phyloP scores from a whole-genome alignment of 2,329 filamentous ascomycete genomes.

The Colletotrichum eremochloae region DNA sequence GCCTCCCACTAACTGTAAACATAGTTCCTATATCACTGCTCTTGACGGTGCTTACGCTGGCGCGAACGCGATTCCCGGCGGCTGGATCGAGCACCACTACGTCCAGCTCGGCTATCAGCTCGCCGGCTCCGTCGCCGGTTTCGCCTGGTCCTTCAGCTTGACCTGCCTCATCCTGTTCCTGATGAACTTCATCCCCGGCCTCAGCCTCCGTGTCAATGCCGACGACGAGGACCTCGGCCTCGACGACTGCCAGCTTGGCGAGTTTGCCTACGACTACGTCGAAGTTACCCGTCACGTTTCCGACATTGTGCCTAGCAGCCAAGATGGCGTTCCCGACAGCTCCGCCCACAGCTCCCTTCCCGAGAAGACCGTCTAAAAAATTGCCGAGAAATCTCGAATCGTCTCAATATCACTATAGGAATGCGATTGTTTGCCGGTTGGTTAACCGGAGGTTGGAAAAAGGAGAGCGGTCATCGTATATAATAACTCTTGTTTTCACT shows the following conservation, averaged over 20 bases:
- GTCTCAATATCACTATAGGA: not conserved
- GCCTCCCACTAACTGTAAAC: conserved; percentile 2
- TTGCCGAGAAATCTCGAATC: not conserved
- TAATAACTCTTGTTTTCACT: conserved; percentile 37
- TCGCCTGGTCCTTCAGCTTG: conserved; percentile 75
- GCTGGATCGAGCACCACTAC: conserved; percentile 80
- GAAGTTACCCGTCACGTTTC: conserved; percentile 76
- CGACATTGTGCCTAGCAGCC: conserved; percentile 47
- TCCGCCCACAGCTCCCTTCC: conserved; percentile 42
- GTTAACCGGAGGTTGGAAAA: not conserved
- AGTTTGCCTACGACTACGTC: conserved; percentile 88
- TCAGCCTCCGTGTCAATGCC: conserved; percentile 75
- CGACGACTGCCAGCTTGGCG: conserved; percentile 83
- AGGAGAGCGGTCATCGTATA: conserved; percentile 6
- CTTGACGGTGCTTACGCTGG: conserved; percentile 73
- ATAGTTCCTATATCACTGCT: conserved; percentile 76
- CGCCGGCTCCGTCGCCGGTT: conserved; percentile 74
- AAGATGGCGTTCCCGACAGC: conserved; percentile 25
- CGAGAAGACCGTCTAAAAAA: conserved; percentile 39
- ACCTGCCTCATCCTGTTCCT: conserved; percentile 78
- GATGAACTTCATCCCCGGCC: conserved; percentile 78
- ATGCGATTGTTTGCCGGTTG: not conserved
- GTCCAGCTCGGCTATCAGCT: conserved; percentile 80
- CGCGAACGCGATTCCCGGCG: conserved; percentile 62
- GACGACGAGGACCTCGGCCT: conserved; percentile 78